phyloP scores from a whole-genome alignment of 2,329 filamentous ascomycete species.

The Epichloe gansuensis region DNA sequence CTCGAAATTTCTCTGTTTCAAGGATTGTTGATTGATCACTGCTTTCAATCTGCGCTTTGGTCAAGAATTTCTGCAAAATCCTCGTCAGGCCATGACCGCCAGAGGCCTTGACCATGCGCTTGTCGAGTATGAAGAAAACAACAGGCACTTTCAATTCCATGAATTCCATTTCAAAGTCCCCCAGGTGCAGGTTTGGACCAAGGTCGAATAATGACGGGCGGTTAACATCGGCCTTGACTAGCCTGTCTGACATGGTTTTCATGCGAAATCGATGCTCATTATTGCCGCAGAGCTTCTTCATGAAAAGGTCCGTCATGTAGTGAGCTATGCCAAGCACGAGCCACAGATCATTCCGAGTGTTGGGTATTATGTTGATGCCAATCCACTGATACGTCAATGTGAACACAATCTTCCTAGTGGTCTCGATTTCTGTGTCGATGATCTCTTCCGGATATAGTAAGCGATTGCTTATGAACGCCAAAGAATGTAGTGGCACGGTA shows the following conservation, averaged over 20 bases:
- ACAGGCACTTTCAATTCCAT: constrained; percentile 82
- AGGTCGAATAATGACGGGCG: constrained; percentile 73
- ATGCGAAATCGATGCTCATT: constrained; percentile 90
- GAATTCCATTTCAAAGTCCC: constrained; percentile 78
- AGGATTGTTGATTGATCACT: constrained; percentile 57
- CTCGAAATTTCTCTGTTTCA: constrained; percentile 62
- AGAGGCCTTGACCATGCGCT: constrained; percentile 76
- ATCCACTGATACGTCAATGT: constrained; percentile 87
- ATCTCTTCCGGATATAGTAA: constrained; percentile 76
- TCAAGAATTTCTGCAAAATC: constrained; percentile 74
- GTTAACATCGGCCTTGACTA: constrained; percentile 69
- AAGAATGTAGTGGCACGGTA: constrained; percentile 62
- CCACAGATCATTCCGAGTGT: constrained; percentile 72
- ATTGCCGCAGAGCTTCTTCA: constrained; percentile 81
- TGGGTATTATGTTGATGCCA: constrained; percentile 81
- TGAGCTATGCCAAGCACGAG: constrained; percentile 79
- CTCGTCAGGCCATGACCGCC: constrained; percentile 68
- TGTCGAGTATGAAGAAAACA: constrained; percentile 87
- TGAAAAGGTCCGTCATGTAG: constrained; percentile 90
- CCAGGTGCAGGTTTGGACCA: constrained; percentile 64
- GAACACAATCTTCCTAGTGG: constrained; percentile 68
- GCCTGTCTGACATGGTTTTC: constrained; percentile 68
- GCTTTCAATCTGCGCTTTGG: constrained; percentile 61
- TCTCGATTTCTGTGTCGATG: constrained; percentile 72
- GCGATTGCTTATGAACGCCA: constrained; percentile 78